Conservation (phyloP, 164 flowering plant species). For the Nymphaea colorata region DNA sequence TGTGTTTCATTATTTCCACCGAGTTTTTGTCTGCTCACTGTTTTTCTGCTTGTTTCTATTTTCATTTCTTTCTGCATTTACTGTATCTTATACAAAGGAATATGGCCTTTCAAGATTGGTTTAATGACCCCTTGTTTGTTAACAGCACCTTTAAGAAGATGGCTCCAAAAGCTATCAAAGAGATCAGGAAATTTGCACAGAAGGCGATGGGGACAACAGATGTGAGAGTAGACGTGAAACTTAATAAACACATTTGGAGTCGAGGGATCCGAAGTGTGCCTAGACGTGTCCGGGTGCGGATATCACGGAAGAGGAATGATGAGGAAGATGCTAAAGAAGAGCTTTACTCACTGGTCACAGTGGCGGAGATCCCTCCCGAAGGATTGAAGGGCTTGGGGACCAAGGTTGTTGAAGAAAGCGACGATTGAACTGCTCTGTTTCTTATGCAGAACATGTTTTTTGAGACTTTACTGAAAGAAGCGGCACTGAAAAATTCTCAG, state of each 20-base stretch:
- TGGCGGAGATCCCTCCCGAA: slow-evolving; percentile 11
- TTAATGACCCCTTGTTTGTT: neutral
- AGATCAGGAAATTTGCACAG: slow-evolving; percentile 13
- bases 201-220: slow-evolving; percentile 14
- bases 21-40: too few relatives aligned
- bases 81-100: neutral
- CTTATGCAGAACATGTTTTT: too few relatives aligned
- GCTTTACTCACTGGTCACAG: slow-evolving; percentile 13
- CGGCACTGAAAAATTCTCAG: too few relatives aligned
- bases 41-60: neutral
- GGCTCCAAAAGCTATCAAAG: slow-evolving; percentile 15
- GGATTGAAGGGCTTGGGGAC: slow-evolving; percentile 13
- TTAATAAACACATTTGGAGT: slow-evolving; percentile 14
- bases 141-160: slow-evolving; percentile 15
- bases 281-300: slow-evolving; percentile 10
- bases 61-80: neutral
- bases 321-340: slow-evolving; percentile 16
- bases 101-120: too few relatives aligned
- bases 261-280: slow-evolving; percentile 12
- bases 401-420: slow-evolving; percentile 13
- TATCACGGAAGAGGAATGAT: slow-evolving; percentile 16
- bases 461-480: too few relatives aligned
- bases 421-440: neutral
- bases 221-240: slow-evolving; percentile 14
- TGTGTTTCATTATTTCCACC: too few relatives aligned